These are phyloP conservation scores for Ophiognomonia clavigignenti-juglandacearum DNA, from an alignment of 2,329 filamentous ascomycete genomes.

Conservation along the genomic window DNA sequence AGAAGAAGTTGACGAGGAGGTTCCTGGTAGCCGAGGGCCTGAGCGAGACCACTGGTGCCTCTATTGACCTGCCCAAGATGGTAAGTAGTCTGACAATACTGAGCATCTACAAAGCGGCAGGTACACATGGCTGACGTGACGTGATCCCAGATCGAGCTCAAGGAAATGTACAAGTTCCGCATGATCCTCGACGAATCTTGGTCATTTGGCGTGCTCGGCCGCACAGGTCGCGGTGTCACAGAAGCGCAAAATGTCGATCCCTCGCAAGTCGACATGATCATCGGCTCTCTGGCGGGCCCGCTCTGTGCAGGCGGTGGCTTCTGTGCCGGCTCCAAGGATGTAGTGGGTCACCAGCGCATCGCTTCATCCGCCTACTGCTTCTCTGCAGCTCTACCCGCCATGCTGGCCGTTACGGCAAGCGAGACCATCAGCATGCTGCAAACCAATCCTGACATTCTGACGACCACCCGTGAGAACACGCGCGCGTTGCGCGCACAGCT, in stretches of 20 bases:
- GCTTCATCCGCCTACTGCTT: conserved; percentile 90
- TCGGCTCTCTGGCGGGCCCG: conserved; percentile 85
- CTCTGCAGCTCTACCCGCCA: conserved; percentile 88
- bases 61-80: conserved; percentile 78
- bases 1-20: conserved; percentile 82
- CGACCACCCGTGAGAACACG: conserved; percentile 78
- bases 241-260: conserved; percentile 97
- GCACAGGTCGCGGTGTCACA: conserved; percentile 86
- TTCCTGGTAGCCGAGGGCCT: conserved; percentile 96
- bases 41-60: conserved; percentile 87
- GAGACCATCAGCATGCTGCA: conserved; percentile 85
- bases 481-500: conserved; percentile 80
- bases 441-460: conserved; percentile 76
- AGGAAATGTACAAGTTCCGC: conserved; percentile 95
- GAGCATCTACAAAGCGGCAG: too few species aligned
- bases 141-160: conserved; percentile 68
- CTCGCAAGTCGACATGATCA: conserved; percentile 91
- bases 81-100: conserved; percentile 41
- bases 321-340: conserved; percentile 85
- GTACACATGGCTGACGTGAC: background rate
- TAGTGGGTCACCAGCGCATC: conserved; percentile 94
- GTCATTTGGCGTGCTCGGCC: conserved; percentile 91
- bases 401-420: conserved; percentile 91
- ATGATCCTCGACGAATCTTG: conserved; percentile 96
- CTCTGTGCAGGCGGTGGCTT: conserved; percentile 93